Conservation (phyloP, 1,284 basidiomycete species). For the Gymnopus androsaceus region DNA sequence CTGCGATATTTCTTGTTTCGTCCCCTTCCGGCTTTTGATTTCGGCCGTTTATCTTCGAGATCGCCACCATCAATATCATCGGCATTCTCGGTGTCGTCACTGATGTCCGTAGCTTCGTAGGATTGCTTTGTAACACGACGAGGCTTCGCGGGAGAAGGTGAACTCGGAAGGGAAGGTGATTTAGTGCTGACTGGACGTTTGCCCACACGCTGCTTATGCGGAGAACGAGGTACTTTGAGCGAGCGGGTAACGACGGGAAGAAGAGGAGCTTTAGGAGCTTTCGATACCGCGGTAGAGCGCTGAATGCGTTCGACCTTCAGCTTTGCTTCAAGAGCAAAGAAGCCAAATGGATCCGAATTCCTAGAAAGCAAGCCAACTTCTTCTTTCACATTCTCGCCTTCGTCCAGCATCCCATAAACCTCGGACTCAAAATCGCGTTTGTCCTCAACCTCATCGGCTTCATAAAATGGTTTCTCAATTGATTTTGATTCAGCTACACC, state of each 20-base stretch:
- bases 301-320: constrained; percentile 36
- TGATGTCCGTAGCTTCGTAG: neutral
- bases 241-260: constrained; percentile 20
- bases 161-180: constrained; percentile 31
- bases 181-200: constrained; percentile 17
- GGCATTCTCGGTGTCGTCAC: constrained; percentile 13
- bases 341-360: constrained; percentile 45
- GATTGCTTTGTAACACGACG: constrained; percentile 14
- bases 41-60: constrained; percentile 6
- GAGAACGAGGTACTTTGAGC: constrained; percentile 31
- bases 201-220: constrained; percentile 32
- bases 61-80: constrained; percentile 16
- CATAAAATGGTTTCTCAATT: neutral
- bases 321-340: constrained; percentile 43
- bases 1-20: constrained; percentile 6
- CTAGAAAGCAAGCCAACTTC: constrained; percentile 8
- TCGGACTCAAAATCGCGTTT: constrained; percentile 14
- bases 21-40: neutral
- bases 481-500: neutral
- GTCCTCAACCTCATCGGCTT: constrained; percentile 6
- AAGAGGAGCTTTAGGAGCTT: constrained; percentile 15
- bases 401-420: neutral
- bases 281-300: constrained; percentile 5
- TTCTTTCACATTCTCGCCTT: constrained; percentile 13
- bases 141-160: constrained; percentile 36